Evolutionary conservation across 208 protist genomes (phyloP).

Genomic region (Novymonas esmeraldas): DNA sequence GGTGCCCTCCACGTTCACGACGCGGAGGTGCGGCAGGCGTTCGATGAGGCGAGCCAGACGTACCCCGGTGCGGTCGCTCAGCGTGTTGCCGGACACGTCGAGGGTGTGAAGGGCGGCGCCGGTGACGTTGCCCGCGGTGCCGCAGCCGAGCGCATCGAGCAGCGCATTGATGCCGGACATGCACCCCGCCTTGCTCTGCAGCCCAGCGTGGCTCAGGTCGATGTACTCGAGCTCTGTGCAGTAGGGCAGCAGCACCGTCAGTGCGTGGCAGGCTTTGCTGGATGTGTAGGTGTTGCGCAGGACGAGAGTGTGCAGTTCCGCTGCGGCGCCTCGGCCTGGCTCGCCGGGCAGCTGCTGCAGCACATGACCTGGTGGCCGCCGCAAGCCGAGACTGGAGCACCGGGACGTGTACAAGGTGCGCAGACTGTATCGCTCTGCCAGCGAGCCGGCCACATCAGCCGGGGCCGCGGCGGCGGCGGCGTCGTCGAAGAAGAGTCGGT

Average conservation of each 20-base stretch:
- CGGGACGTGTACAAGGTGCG: slow-evolving; percentile 9
- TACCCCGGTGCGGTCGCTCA: slow-evolving; percentile 36
- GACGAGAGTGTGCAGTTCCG: slow-evolving; percentile 9
- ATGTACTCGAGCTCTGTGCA: slow-evolving; percentile 35
- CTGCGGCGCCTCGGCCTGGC: neutral
- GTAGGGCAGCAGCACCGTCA: slow-evolving; percentile 39
- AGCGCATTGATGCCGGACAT: slow-evolving; percentile 25
- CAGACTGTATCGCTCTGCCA: slow-evolving; percentile 12
- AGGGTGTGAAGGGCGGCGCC: slow-evolving; percentile 33
- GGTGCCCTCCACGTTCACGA: slow-evolving; percentile 29
- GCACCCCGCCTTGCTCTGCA: slow-evolving; percentile 17
- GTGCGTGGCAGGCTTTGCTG: slow-evolving; percentile 34
- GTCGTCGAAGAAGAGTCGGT: slow-evolving; percentile 7
- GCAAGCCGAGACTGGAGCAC: slow-evolving; percentile 7
- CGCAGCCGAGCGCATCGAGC: slow-evolving; percentile 13
- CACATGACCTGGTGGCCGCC: neutral
- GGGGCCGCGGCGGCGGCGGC: neutral
- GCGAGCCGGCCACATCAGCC: neutral
- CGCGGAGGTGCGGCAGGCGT: slow-evolving; percentile 21
- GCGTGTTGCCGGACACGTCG: slow-evolving; percentile 39
- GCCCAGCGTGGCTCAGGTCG: slow-evolving; percentile 29
- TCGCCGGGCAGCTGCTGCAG: slow-evolving; percentile 15
- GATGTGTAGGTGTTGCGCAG: slow-evolving; percentile 34
- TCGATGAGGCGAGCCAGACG: slow-evolving; percentile 35
- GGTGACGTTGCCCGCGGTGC: neutral